These are phyloP conservation scores for Huntiella bhutanensis DNA, from an alignment of 2,329 filamentous ascomycete species.

Conservation along the genomic window DNA sequence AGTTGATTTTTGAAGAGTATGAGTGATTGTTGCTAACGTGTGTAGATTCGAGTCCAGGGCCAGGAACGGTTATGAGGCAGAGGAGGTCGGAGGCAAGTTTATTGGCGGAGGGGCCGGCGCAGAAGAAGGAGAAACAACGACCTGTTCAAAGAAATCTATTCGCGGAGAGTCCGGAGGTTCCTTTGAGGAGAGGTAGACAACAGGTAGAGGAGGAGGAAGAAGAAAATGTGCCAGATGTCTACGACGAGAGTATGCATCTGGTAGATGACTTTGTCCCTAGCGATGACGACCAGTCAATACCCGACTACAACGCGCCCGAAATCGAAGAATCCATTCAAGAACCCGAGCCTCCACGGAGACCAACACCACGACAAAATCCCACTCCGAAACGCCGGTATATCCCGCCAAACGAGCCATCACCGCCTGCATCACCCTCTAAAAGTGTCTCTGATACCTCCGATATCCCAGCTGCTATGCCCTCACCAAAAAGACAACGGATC, in stretches of 20 bases:
- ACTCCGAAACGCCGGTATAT: not conserved
- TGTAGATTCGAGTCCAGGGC: conserved; percentile 33
- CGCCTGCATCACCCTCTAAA: not conserved
- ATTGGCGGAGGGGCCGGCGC: too few species aligned
- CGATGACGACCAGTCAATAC: conserved; percentile 13
- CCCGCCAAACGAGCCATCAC: not conserved
- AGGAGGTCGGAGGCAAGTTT: conserved; percentile 27
- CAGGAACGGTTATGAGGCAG: conserved; percentile 31
- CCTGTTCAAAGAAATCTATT: too few species aligned
- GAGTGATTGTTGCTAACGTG: conserved; percentile 12
- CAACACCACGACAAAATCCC: conserved; percentile 3
- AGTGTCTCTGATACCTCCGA: not conserved
- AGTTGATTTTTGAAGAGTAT: conserved; percentile 21
- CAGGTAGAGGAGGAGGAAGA: conserved; percentile 14
- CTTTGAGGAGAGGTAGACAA: not conserved
- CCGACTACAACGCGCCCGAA: conserved; percentile 16
- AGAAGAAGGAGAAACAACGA: too few species aligned
- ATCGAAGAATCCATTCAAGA: conserved; percentile 15
- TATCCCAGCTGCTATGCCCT: not conserved
- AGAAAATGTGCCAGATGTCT: conserved; percentile 15
- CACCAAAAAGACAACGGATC: not conserved
- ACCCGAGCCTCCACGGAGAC: conserved; percentile 8
- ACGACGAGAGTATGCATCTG: conserved; percentile 27
- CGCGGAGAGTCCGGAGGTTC: not conserved
- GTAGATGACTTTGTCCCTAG: conserved; percentile 15